Evolutionary conservation across 129 eudicot species (phyloP), one percentile per base, ranked within the genome.

Genomic region (Logfia minima): DNA sequence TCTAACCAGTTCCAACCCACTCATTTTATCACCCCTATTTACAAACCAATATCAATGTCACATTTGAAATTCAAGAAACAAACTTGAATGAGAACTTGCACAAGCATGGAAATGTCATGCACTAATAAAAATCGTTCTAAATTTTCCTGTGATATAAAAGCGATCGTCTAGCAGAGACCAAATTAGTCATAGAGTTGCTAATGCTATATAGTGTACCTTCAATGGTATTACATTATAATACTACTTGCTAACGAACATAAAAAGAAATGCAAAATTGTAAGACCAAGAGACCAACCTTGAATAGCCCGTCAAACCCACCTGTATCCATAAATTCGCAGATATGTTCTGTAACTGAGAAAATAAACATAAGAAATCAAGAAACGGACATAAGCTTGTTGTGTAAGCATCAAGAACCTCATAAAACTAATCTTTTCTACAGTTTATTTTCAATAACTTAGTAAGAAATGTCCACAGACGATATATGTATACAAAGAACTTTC

Each of bases 141-240:
- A 70, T 41, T 32, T 31, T 60, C 13, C 21, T 9, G 16, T 17
- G 17, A 75, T 23, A 66, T 22, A 55, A 58, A 67, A 35, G 37
- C 17, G 34, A 71, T 39, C 18, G 66, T 53, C 60, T 64, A 63
- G 29, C 64, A 31, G 48, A 31, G 51, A 64, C 9, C 37, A 24
- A 43, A 45, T 75, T 18, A 16, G 21, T 62, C 63, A 26, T 14
- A 64, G 14, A 23, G 39, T 63, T 48, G 73, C 73, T 72, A 52
- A 68, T 65, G 72, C 72, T 66, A 76, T 14, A 41, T 32, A 48
- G 53, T 31, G 53, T 31, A 62, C 75, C 71, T 75, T 65, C 35
- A 75, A 64, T 62, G 79, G 6, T 62, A 63, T 75, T 75, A 75
- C 72, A 75, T 45, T 75, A 75, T 31, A 66, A 2, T 29, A 79